Evolutionary conservation across 2,329 filamentous ascomycete species (phyloP).

Genomic region (Neocatenulostroma microsporum): DNA sequence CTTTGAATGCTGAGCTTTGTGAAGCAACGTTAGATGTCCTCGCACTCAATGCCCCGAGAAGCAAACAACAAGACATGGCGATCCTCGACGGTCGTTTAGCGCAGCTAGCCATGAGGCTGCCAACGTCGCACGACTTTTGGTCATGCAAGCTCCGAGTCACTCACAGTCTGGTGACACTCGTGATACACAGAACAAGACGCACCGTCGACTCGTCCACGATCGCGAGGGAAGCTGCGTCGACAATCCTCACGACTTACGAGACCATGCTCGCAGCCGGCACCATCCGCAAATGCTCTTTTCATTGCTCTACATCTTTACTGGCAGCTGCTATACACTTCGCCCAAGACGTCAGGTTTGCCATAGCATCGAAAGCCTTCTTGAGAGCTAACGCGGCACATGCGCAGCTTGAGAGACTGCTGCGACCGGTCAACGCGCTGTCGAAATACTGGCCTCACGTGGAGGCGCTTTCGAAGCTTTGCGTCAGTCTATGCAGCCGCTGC

Average conservation of each 20-base stretch:
- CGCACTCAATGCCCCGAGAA: constrained; percentile 4
- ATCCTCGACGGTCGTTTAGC: constrained; percentile 5
- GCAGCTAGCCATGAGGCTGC: constrained; percentile 3
- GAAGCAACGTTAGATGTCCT: constrained; percentile 4
- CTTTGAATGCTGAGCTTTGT: constrained; percentile 6
- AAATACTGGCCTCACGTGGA: constrained; percentile 9
- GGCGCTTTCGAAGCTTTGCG: constrained; percentile 7
- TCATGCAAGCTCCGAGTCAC: constrained; percentile 9
- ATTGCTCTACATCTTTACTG: constrained; percentile 5
- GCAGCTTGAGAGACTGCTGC: constrained; percentile 8
- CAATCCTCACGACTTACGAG: constrained; percentile 9
- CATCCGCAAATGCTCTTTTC: constrained; percentile 4
- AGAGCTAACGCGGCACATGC: constrained; percentile 6
- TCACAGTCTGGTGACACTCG: constrained; percentile 7
- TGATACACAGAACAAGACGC: constrained; percentile 2
- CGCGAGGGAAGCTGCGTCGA: constrained; percentile 5
- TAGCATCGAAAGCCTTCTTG: constrained; percentile 1
- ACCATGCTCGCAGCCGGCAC: constrained; percentile 5
- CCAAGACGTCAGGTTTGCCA: constrained; percentile 3
- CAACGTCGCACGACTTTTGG: constrained; percentile 8
- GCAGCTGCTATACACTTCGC: constrained; percentile 9
- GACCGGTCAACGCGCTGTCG: constrained; percentile 6
- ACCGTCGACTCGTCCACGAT: not conserved
- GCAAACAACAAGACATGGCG: not conserved
- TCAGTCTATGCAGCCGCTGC: not conserved